Base-by-base conservation (phyloP, 1,284 basidiomycete species). In the Testicularia cyperi region DNA sequence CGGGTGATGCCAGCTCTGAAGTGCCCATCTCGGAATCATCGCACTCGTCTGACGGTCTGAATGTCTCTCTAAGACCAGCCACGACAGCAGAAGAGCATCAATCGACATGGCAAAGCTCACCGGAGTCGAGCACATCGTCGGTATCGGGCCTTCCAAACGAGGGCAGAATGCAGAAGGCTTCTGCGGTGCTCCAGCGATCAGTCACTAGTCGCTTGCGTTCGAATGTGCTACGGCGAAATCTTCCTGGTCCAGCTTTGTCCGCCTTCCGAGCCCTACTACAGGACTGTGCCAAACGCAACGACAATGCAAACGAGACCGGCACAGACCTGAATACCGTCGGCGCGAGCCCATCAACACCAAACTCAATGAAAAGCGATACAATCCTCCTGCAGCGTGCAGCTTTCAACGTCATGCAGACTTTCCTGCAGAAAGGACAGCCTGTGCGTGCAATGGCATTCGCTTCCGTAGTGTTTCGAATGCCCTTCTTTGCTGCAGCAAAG, bases 391-490 rank as follows among this genome's bases (percentile, higher is more conserved):
- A 47, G 24, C 22, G 29, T 25, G 46, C 43, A 2, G 22, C 35
- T 0, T 12, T 38, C 6, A 16, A 16, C 15, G 61, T 64, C 20
- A 64, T 60, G 51, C 15, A 32, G 18, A 46, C 51, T n/a, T 44
- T 31, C 14, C 28, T 46, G n/a, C 43, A 47, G 5, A 37, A 26
- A 5, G 40, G 44, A 2, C 45, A 38, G 24, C 61, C 51, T 0
- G 13, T 47, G 8, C 45, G 23, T 5, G 49, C 55, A 18, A 58
- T 58, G 42, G 31, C 32, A 5, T 64, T 64, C 25, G 61, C 61
- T 8, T 22, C 40, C 5, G 32, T 28, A 5, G 46, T 41, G 13
- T 29, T 60, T 2, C 29, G 26, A 2, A n/a, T 64, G 6, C 61
- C 61, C 1, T 44, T 41, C 31, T 64, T 55, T 18, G 39, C 35